Evolutionary conservation across 2,329 filamentous ascomycete species (phyloP).

Genomic region (Clonostachys chloroleuca): DNA sequence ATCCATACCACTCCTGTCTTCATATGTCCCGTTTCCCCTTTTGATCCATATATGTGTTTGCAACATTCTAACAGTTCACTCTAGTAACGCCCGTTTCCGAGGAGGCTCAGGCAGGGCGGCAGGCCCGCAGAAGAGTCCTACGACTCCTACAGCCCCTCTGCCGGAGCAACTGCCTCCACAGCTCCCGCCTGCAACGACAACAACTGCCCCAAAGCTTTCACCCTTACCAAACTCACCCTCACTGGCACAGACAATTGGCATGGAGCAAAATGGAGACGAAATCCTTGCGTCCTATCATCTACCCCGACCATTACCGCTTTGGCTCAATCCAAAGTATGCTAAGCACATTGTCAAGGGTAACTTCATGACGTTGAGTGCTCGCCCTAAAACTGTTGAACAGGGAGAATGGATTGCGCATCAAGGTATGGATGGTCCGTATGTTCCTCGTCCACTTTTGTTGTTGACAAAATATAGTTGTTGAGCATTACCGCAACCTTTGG

Average conservation of each 20-base stretch:
- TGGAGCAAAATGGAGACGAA: slow-evolving; percentile 57
- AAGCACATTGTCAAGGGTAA: slow-evolving; percentile 94
- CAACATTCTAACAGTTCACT: too few relatives aligned
- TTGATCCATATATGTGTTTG: too few relatives aligned
- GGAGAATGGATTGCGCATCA: slow-evolving; percentile 97
- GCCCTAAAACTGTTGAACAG: slow-evolving; percentile 88
- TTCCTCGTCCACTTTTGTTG: background rate
- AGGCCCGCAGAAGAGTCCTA: slow-evolving; percentile 47
- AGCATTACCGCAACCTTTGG: slow-evolving; percentile 85
- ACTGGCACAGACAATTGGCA: slow-evolving; percentile 62
- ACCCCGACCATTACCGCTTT: slow-evolving; percentile 64
- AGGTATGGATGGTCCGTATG: slow-evolving; percentile 50
- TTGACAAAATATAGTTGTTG: slow-evolving; percentile 61
- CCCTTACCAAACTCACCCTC: slow-evolving; percentile 61
- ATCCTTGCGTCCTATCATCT: slow-evolving; percentile 57
- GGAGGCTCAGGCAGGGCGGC: slow-evolving; percentile 47
- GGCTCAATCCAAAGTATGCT: slow-evolving; percentile 71
- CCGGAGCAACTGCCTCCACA: slow-evolving; percentile 43
- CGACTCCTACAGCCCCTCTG: slow-evolving; percentile 34
- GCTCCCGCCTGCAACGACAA: slow-evolving; percentile 41
- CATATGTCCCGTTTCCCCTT: too few relatives aligned
- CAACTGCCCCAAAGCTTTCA: slow-evolving; percentile 52
- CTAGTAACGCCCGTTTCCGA: slow-evolving; percentile 54
- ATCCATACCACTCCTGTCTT: too few relatives aligned
- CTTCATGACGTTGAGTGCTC: slow-evolving; percentile 91